Conservation (phyloP, 2,329 filamentous ascomycete species). For the Cladophialophora immunda region DNA sequence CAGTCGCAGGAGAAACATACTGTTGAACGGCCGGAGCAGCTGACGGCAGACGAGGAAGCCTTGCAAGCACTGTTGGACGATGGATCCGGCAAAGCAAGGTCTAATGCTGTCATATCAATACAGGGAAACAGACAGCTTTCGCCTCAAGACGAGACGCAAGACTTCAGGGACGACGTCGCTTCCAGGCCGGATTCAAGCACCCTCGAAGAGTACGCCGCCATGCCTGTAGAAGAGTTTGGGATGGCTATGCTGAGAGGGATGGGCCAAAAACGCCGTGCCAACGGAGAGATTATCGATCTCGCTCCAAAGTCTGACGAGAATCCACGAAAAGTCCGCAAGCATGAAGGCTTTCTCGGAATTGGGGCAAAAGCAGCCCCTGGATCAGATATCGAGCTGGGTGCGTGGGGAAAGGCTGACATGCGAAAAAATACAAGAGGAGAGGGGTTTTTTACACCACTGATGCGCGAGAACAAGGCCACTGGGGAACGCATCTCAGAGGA, state of each 20-base stretch:
- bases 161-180: conserved; percentile 74
- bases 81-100: conserved; percentile 52
- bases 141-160: conserved; percentile 59
- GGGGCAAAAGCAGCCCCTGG: conserved; percentile 75
- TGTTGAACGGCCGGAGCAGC: conserved; percentile 30
- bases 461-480: conserved; percentile 68
- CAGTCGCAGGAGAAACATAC: conserved; percentile 3
- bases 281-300: conserved; percentile 60
- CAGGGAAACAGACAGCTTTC: conserved; percentile 41
- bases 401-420: conserved; percentile 74
- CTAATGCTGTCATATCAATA: conserved; percentile 63
- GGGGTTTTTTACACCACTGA: conserved; percentile 68
- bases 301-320: conserved; percentile 48
- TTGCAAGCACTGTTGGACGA: conserved; percentile 72
- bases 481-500: conserved; percentile 70
- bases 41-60: conserved; percentile 65
- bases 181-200: conserved; percentile 78
- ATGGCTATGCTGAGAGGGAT: conserved; percentile 89
- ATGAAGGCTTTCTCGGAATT: conserved; percentile 84
- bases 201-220: conserved; percentile 83
- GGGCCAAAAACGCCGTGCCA: conserved; percentile 81
- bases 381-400: conserved; percentile 73
- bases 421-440: conserved; percentile 59
- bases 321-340: conserved; percentile 65
- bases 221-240: conserved; percentile 95